Base-by-base conservation (phyloP, 2,329 filamentous ascomycete genomes). In the Sporothrix variecibatus region DNA sequence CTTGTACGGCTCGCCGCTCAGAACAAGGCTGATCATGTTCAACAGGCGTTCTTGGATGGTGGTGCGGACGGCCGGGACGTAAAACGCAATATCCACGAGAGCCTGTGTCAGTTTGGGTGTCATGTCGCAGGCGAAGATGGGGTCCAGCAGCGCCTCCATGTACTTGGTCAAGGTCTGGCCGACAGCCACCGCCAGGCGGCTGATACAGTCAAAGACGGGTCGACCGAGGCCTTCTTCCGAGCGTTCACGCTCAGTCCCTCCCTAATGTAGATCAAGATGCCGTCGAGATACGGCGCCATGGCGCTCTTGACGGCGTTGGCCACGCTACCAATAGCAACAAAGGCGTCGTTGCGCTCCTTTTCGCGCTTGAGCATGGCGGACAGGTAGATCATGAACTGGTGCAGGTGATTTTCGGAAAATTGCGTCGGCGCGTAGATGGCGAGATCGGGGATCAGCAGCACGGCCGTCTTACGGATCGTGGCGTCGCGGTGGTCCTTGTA, bases 121-220 rank as follows among this genome's bases (percentile, higher is more conserved):
- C 71, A 99, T 87, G 68, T 97, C 96, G 81, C 96, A 99, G 20
- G 94, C 95, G 82, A 99, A 99, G 75, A 99, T 98, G 12, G 97
- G 95, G 78, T 98, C 95, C 11, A 99, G 88, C 38, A 99, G 85
- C 15, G 95, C 93, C 81, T 98, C 95, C 91, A 99, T 98, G 81
- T 98, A 98, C 83, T 98, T 99, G 87, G 94, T 98, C 72, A 99
- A 86, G 0, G 95, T 96, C 84, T 99, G 96, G 0, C 96, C 96
- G 40, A 98, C 96, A 2, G 96, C 96, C 64, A 97, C 92, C 0
- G 96, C 94, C 71, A 99, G 89, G 85, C 97, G 95, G 82, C 97
- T 99, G 81, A 99, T 97, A 82, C 96, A 99, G 82, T 97, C 94
- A 79, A 98, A 98, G 75, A 98, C 95, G 0, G 95, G 76, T 92